A percentile compares a stretch with the other conserved stretches of the same genome.
Evolutionary conservation across 2,329 filamentous ascomycete species (phyloP).

Genomic region (Hymenoscyphus infarciens): DNA sequence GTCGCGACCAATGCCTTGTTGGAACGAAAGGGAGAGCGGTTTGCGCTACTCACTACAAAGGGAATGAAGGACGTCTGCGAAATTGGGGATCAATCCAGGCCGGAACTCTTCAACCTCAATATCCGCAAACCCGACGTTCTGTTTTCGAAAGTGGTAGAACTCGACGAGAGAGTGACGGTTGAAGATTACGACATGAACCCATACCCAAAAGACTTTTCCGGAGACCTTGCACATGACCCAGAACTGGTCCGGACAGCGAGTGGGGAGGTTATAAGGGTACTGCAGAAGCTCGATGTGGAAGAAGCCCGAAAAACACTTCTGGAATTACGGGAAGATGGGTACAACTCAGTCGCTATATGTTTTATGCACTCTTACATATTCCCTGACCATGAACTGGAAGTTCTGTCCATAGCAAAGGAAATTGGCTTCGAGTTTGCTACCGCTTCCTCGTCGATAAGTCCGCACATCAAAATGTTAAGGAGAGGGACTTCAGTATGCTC

Average conservation of each 20-base stretch:
- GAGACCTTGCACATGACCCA: not conserved
- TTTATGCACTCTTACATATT: slow-evolving; percentile 93
- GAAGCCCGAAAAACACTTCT: slow-evolving; percentile 54
- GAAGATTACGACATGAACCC: slow-evolving; percentile 64
- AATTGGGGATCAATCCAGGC: slow-evolving; percentile 87
- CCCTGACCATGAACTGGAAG: slow-evolving; percentile 75
- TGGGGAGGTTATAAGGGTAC: slow-evolving; percentile 4
- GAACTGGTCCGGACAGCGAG: slow-evolving; percentile 5
- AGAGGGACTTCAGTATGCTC: slow-evolving; percentile 67
- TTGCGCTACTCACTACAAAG: slow-evolving; percentile 81
- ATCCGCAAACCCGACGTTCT: slow-evolving; percentile 84
- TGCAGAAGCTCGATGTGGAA: slow-evolving; percentile 40
- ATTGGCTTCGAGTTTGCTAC: slow-evolving; percentile 76
- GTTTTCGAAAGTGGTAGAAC: slow-evolving; percentile 81
- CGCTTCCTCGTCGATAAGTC: slow-evolving; percentile 63
- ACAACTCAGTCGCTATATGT: slow-evolving; percentile 75
- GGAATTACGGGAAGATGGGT: slow-evolving; percentile 62
- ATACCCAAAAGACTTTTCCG: not conserved
- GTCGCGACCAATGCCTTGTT: slow-evolving; percentile 81
- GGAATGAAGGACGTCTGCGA: slow-evolving; percentile 80
- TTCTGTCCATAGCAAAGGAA: slow-evolving; percentile 72
- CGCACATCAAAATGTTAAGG: slow-evolving; percentile 70
- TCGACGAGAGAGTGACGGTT: slow-evolving; percentile 85
- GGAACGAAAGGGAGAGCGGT: slow-evolving; percentile 85
- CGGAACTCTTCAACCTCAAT: slow-evolving; percentile 85